phyloP scores from a whole-genome alignment of 352 stramenopile species.

The Globisporangium nagaii region DNA sequence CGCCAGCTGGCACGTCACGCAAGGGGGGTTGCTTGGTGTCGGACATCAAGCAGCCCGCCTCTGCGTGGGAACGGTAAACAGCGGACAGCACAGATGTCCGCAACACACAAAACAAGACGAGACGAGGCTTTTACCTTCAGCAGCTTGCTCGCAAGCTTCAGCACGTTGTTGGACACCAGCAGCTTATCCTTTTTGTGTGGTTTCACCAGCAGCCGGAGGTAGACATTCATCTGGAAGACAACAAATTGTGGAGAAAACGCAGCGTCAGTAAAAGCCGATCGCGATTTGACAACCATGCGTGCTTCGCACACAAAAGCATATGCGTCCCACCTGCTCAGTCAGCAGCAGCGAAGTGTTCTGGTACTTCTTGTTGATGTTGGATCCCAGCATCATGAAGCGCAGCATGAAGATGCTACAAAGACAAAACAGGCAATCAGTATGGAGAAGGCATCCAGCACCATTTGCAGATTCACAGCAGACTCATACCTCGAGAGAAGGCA shows the following conservation, averaged over 20 bases:
- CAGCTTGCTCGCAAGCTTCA: constrained; percentile 89
- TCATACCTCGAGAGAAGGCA: constrained; percentile 71
- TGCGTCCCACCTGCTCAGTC: constrained; percentile 73
- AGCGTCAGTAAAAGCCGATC: constrained; percentile 7
- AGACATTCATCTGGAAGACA: constrained; percentile 74
- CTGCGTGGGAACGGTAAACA: neutral
- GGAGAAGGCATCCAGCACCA: neutral
- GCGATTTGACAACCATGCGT: too few species aligned
- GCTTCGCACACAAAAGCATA: neutral
- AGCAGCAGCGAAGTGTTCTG: constrained; percentile 89
- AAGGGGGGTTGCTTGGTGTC: neutral
- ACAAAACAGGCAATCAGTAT: constrained; percentile 2
- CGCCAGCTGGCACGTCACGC: neutral
- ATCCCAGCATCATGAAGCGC: constrained; percentile 89
- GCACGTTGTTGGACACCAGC: constrained; percentile 86
- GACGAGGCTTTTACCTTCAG: constrained; percentile 51
- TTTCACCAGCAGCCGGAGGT: constrained; percentile 75
- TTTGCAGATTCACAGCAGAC: neutral
- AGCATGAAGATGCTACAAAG: constrained; percentile 79
- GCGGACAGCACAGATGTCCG: neutral
- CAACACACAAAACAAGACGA: neutral
- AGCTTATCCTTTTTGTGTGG: constrained; percentile 88
- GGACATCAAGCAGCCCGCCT: neutral
- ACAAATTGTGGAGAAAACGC: neutral
- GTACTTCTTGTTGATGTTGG: constrained; percentile 90